These are phyloP conservation scores for Paraconiothyrium sp. DNA, from an alignment of 2,329 filamentous ascomycete species.

Conservation along the genomic window DNA sequence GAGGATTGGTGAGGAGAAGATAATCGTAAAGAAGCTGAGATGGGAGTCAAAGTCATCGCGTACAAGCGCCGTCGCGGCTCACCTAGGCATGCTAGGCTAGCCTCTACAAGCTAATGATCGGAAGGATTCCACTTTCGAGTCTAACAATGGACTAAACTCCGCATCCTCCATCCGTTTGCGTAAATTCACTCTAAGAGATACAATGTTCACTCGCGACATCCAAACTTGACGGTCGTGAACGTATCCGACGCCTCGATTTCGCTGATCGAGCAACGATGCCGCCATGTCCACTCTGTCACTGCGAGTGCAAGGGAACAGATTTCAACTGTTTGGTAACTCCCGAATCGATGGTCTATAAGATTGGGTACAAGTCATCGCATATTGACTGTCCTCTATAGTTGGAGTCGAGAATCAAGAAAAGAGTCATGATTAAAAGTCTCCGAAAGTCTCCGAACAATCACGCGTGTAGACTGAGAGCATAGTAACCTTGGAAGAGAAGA, in stretches of 20 bases:
- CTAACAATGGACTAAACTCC: constrained; percentile 3
- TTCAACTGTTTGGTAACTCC: not conserved
- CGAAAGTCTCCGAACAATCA: too few species aligned
- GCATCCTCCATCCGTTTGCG: not conserved
- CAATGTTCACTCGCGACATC: not conserved
- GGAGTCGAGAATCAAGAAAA: not conserved
- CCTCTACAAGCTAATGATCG: not conserved
- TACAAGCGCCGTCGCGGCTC: not conserved
- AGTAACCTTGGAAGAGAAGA: too few species aligned
- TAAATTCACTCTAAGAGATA: not conserved
- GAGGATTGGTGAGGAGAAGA: not conserved
- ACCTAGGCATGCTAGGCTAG: not conserved
- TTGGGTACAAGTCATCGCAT: not conserved
- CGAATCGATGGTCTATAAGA: not conserved
- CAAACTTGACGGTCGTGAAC: not conserved
- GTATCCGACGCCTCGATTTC: not conserved
- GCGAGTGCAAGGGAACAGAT: not conserved
- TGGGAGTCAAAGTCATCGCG: not conserved
- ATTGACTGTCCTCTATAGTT: not conserved
- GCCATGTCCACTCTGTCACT: not conserved
- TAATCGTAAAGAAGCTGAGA: not conserved
- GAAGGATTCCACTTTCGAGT: not conserved
- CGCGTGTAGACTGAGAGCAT: too few species aligned
- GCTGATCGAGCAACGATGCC: not conserved
- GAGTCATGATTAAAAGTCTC: not conserved